Percentiles rank a stretch among this genome's conserved stretches.
These are phyloP conservation scores for Penicillium maclennaniae DNA, from an alignment of 495 filamentous ascomycete species.

Conservation along the genomic window DNA sequence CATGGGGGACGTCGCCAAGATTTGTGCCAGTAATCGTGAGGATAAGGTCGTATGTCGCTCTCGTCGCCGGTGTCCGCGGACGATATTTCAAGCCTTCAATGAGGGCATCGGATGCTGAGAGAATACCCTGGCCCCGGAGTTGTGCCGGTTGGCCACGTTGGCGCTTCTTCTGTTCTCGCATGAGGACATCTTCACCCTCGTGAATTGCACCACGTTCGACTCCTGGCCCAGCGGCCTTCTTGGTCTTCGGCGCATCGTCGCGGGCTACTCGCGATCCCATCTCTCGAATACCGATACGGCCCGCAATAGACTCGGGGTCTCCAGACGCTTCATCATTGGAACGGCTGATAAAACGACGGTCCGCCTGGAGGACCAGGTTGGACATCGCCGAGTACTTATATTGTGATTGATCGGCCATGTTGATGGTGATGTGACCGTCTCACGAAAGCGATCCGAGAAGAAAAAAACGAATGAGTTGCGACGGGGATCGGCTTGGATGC, in stretches of 20 bases:
- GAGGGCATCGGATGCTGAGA: conserved; percentile 78
- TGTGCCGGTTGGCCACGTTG: conserved; percentile 71
- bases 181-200: conserved; percentile 83
- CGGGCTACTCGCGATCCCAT: conserved; percentile 85
- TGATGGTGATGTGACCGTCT: conserved; percentile 25
- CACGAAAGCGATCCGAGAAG: conserved; percentile 16
- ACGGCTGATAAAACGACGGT: conserved; percentile 90
- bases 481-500: conserved; percentile 29
- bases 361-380: conserved; percentile 99
- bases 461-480: conserved; percentile 29
- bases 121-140: conserved; percentile 71
- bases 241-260: conserved; percentile 75
- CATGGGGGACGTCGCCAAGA: conserved; percentile 89
- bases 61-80: conserved; percentile 85
- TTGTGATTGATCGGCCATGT: conserved; percentile 90
- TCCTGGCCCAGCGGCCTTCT: conserved; percentile 58
- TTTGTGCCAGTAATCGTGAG: conserved; percentile 82
- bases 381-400: conserved; percentile 99
- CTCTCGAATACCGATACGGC: conserved; percentile 84
- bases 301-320: conserved; percentile 94
- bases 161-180: conserved; percentile 82
- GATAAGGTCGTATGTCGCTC: conserved; percentile 94
- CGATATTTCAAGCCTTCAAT: conserved; percentile 85
- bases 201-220: conserved; percentile 74
- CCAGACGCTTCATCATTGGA: conserved; percentile 92